Base-by-base conservation (phyloP, 495 filamentous ascomycete species). In the Trichocladium antarcticum region DNA sequence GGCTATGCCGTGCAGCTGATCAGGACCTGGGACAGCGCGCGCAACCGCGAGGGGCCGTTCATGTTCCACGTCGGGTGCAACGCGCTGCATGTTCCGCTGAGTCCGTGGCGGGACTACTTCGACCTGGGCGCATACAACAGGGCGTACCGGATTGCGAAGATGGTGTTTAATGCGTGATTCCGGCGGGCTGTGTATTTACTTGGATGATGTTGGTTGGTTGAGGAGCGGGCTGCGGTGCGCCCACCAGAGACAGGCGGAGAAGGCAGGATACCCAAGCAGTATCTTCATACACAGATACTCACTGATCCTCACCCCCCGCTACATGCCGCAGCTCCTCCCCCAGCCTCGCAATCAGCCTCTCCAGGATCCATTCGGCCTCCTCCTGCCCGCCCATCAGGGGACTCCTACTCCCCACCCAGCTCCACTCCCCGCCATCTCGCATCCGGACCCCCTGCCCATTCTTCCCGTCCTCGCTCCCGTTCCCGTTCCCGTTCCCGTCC, bases 341-440 rank as follows among this genome's bases (percentile, higher is more conserved):
- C 48, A 88, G 53, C 47, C 64, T 72, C 44, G 69, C 64, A 35
- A 73, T 74, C 46, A 88, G 61, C 54, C 74, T 73, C 54, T 82
- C 78, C 20, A 95, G 59, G 22, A 95, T 75, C 88, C 88, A 95
- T 61, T 89, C 79, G 8, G 85, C 71, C 61, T 95, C 88, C 44
- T 70, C 76, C 54, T 80, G 78, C 7, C 73, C 73, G 5, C 83
- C 81, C 73, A 93, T 80, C 38, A 93, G 63, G 9, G 87, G 87
- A 53, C 78, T 84, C 15, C 74, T 68, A 42, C 77, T 71, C 6
- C 82, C 81, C 7, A 93, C 68, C 88, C 88, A 95, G 37, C 80
- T 85, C 85, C 87, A 89, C 29, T 24, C 36, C 29, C 32, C 37
- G 37, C 50, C 16, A 12, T 12, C 12, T 22, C n/a, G 10, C 28